Base-by-base conservation (phyloP, 352 stramenopile genomes). In the Pythium brachiatum region DNA sequence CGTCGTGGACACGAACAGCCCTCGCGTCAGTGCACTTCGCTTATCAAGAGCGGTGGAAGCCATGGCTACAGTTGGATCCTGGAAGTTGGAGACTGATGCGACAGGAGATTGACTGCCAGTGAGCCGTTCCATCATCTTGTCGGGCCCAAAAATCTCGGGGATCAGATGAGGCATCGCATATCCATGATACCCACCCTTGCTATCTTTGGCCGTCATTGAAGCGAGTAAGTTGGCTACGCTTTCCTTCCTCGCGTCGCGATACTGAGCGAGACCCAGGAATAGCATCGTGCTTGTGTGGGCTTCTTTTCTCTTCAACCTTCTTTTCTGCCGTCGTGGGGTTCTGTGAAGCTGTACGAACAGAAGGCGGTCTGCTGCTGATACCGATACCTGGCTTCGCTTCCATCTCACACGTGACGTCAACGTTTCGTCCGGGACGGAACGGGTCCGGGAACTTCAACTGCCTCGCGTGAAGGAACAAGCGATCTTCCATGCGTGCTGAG, bases 391-490 rank as follows among this genome's bases (percentile, higher is more conserved):
- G 38, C 38, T 21, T n/a, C 15, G 34, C 32, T 29, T 64, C 53
- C 53, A 71, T 64, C 26, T 50, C 57, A 54, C 57, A 66, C 11
- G 44, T 23, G 39, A 60, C 43, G 36, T 62, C 61, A 27, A 88
- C 72, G n/a, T 57, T 39, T 50, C 31, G 20, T 18, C 58, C 57
- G 34, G 27, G 20, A 18, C 16, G 56, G 53, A 88, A 84, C 8
- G 73, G 76, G 26, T 91, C 64, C 1, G 68, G 62, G 46, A 91
- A 91, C 7, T 39, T 60, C 60, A 89, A 68, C 8, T 67, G 69
- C 21, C 69, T 65, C 2, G 80, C 80, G 56, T 90, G 82, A 26
- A 92, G 74, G 32, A 78, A 81, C 26, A 92, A 36, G 16, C 83
- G 55, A 3, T 57, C 43, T n/a, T 53, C 39, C 23, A 29, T 8